These are phyloP conservation scores for Tylopilus subfusipes DNA, from an alignment of 768 basidiomycete species.

Conservation along the genomic window DNA sequence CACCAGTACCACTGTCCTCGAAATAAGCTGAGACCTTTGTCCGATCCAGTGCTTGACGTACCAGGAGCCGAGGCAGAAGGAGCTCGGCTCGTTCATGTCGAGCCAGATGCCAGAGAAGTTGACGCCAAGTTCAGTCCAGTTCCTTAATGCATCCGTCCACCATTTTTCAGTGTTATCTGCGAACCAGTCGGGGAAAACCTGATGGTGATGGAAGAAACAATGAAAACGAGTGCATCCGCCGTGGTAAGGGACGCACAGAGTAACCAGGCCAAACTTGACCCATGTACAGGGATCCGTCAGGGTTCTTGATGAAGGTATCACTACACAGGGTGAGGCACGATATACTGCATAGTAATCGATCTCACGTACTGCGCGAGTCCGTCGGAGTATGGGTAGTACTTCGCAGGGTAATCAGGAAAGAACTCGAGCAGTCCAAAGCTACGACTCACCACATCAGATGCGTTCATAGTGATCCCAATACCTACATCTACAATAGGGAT, in stretches of 20 bases:
- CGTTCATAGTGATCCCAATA: constrained; percentile 53
- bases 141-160: constrained; percentile 59
- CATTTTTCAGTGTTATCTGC: constrained; percentile 46
- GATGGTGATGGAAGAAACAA: neutral
- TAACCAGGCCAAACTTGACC: constrained; percentile 80
- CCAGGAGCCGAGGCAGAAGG: constrained; percentile 63
- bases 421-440: neutral
- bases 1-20: constrained; percentile 42
- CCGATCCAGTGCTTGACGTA: constrained; percentile 12
- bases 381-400: constrained; percentile 67
- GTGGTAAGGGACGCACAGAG: constrained; percentile 40
- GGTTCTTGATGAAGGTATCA: constrained; percentile 72
- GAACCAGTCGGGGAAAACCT: constrained; percentile 66
- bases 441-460: constrained; percentile 55
- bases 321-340: constrained; percentile 30
- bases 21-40: neutral
- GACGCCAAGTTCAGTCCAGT: constrained; percentile 53
- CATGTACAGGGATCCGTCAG: constrained; percentile 66
- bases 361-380: constrained; percentile 53
- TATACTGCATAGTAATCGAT: neutral
- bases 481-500: constrained; percentile 72
- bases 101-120: constrained; percentile 67
- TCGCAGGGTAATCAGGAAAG: neutral
- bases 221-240: neutral
- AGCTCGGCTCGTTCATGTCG: constrained; percentile 67